Conservation (phyloP, 2,329 filamentous ascomycete species). For the Aciculosporium take region DNA sequence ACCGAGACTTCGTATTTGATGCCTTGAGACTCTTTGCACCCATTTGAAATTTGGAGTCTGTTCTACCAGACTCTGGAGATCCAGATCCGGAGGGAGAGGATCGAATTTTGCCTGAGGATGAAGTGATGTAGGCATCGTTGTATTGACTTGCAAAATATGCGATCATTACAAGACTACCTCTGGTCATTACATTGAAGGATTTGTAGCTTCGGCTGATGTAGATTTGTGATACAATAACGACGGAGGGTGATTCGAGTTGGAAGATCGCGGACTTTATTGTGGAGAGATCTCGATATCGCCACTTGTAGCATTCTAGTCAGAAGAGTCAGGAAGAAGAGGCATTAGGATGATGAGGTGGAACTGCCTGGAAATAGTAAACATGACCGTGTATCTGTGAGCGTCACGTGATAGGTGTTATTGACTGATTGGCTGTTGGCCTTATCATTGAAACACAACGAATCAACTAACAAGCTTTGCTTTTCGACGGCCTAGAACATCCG, state of each 20-base stretch:
- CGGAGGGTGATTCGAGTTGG: too few relatives aligned
- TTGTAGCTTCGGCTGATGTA: neutral
- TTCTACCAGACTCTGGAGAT: conserved; percentile 63
- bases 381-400: neutral
- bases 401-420: neutral
- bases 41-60: conserved; percentile 73
- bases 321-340: neutral
- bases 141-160: neutral
- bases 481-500: too few relatives aligned
- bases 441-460: too few relatives aligned
- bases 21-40: conserved; percentile 64
- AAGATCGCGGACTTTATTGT: neutral
- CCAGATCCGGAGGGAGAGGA: conserved; percentile 73
- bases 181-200: neutral
- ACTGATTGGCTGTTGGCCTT: too few relatives aligned
- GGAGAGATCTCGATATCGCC: neutral
- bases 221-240: too few relatives aligned
- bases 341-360: neutral
- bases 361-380: neutral
- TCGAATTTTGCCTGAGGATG: conserved; percentile 83
- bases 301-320: too few relatives aligned
- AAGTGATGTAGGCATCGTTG: conserved; percentile 56
- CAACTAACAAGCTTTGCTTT: too few relatives aligned
- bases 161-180: neutral
- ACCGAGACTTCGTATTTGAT: conserved; percentile 64